Percentiles rank a stretch among this genome's conserved stretches.
Evolutionary conservation across 192 early-diverging fungal species (phyloP).

Genomic region (Piromyces finnis): DNA sequence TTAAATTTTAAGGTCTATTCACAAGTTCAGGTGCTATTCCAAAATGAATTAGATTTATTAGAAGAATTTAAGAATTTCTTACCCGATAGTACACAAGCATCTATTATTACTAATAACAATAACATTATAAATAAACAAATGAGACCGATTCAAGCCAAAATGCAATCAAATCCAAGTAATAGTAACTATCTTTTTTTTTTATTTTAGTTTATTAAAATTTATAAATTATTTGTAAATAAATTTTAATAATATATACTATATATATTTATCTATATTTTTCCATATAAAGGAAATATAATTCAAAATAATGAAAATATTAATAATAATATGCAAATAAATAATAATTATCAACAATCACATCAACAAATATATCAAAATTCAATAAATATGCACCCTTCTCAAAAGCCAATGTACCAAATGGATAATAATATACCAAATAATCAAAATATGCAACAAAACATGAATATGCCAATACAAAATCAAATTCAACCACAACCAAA

Average conservation of each 20-base stretch:
- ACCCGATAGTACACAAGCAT: conserved; percentile 50
- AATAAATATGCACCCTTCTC: background rate
- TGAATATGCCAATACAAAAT: background rate
- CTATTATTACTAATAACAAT: background rate
- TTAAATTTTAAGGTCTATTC: conserved; percentile 44
- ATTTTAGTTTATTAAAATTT: no score
- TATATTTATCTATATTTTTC: no score
- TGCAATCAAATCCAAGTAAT: background rate
- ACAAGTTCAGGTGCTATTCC: conserved; percentile 81
- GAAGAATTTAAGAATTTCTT: conserved; percentile 98
- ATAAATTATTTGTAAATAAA: no score
- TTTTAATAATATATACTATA: no score
- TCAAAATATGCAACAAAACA: background rate
- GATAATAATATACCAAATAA: background rate
- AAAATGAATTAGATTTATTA: conserved; percentile 67
- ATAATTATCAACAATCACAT: background rate
- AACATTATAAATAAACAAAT: background rate
- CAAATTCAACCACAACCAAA: background rate
- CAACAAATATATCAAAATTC: background rate
- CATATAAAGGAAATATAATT: background rate
- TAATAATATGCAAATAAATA: background rate
- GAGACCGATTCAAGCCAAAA: background rate
- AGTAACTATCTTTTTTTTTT: no score
- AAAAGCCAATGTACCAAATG: background rate
- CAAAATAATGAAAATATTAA: background rate